These are phyloP conservation scores for Acanthamoeba sp. DNA, from an alignment of 208 protist species.

Conservation along the genomic window DNA sequence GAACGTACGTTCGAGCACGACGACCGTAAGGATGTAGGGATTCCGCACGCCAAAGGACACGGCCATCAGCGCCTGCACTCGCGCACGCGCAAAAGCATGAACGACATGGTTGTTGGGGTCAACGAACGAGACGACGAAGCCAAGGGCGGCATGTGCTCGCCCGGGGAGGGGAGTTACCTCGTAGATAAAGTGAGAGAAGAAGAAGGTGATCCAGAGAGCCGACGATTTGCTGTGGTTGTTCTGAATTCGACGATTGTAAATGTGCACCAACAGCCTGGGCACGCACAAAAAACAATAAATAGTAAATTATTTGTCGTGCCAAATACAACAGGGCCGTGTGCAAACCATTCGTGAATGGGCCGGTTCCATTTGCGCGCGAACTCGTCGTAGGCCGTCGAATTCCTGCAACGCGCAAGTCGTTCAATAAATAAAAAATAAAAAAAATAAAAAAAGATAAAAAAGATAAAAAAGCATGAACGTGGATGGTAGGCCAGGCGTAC, in stretches of 20 bases:
- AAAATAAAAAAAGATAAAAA: neutral
- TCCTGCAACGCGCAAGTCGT: slow-evolving; percentile 62
- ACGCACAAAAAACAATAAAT: neutral
- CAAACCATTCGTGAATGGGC: slow-evolving; percentile 84
- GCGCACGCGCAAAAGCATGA: neutral
- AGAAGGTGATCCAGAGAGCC: slow-evolving; percentile 67
- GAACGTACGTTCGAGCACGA: slow-evolving; percentile 49
- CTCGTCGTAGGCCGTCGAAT: slow-evolving; percentile 65
- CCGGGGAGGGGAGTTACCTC: neutral
- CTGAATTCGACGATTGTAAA: slow-evolving; percentile 58
- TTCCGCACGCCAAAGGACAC: slow-evolving; percentile 29
- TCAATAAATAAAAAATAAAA: neutral
- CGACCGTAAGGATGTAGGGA: neutral
- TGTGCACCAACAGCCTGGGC: slow-evolving; percentile 36
- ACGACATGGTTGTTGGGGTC: no score
- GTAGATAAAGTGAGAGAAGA: slow-evolving; percentile 56
- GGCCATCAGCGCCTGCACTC: slow-evolving; percentile 18
- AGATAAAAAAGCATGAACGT: neutral
- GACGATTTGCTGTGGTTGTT: slow-evolving; percentile 41
- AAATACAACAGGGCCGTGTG: neutral
- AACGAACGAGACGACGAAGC: no score
- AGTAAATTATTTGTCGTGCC: neutral
- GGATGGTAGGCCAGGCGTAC: slow-evolving; percentile 5
- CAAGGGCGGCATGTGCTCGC: neutral
- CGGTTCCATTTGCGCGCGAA: slow-evolving; percentile 85